Evolutionary conservation across 1,284 basidiomycete genomes (phyloP).

Genomic region (Malassezia sp.): DNA sequence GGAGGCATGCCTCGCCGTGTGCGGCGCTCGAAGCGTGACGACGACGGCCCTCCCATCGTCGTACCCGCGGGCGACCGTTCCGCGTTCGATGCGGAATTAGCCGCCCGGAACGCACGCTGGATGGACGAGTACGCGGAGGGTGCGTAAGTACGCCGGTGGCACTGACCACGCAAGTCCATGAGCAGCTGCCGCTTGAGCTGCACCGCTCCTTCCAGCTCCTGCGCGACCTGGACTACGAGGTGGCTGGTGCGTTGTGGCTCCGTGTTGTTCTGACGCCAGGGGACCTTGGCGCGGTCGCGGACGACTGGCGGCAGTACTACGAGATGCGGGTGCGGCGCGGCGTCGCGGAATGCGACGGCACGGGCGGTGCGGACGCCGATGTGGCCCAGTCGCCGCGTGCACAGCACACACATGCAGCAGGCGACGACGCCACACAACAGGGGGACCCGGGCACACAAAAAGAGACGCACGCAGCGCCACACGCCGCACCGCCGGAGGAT

Average conservation of each 20-base stretch:
- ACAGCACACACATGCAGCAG: background rate
- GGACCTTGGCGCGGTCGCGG: background rate
- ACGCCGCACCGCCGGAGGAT: background rate
- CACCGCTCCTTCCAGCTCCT: constrained; percentile 68
- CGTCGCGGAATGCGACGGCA: too few relatives aligned
- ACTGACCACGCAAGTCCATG: constrained; percentile 55
- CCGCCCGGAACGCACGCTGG: constrained; percentile 30
- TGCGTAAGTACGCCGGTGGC: constrained; percentile 1
- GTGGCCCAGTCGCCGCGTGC: background rate
- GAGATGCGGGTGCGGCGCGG: background rate
- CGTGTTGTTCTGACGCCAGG: background rate
- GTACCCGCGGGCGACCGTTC: constrained; percentile 5
- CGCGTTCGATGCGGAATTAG: constrained; percentile 16
- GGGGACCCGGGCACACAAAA: background rate
- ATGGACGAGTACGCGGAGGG: constrained; percentile 42
- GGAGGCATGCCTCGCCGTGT: background rate
- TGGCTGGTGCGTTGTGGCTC: constrained; percentile 1
- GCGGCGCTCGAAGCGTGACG: background rate
- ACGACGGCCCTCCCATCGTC: constrained; percentile 1
- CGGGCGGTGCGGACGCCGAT: too few relatives aligned
- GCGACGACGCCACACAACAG: background rate
- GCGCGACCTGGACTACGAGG: constrained; percentile 59
- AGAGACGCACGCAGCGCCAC: background rate
- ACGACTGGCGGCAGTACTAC: constrained; percentile 12
- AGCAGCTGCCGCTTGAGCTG: constrained; percentile 72